Evolutionary conservation across 345 rosid genomes (phyloP).

Genomic region (Aethionema arabicum): DNA sequence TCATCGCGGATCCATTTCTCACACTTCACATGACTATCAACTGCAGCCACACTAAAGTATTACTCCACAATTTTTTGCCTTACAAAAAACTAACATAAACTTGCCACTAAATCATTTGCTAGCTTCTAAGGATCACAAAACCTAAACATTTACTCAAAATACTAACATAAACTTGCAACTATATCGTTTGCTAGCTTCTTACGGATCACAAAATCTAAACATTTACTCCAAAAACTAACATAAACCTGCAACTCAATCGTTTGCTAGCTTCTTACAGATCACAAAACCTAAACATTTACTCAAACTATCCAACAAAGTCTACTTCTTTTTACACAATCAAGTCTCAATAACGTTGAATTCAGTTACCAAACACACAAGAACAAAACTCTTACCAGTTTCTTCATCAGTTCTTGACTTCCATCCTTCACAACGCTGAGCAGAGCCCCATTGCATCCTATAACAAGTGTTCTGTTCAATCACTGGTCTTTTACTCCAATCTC

Average conservation of each 20-base stretch:
- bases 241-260: neutral
- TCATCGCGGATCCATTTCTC: constrained; percentile 96
- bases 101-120: neutral
- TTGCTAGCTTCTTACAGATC: constrained; percentile 4
- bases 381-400: constrained; percentile 63
- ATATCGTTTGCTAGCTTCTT: constrained; percentile 6
- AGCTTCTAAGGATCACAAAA: constrained; percentile 11
- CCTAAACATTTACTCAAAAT: neutral
- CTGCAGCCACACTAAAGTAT: constrained; percentile 47
- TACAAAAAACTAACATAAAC: neutral
- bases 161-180: neutral
- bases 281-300: constrained; percentile 8
- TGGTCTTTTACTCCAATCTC: constrained; percentile 84
- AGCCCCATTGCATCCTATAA: constrained; percentile 94
- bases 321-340: neutral
- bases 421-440: constrained; percentile 79
- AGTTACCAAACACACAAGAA: constrained; percentile 7
- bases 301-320: constrained; percentile 9
- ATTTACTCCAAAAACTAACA: constrained; percentile 8
- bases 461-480: constrained; percentile 97
- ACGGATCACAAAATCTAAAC: constrained; percentile 3
- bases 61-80: constrained; percentile 3
- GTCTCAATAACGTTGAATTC: neutral
- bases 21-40: constrained; percentile 85
- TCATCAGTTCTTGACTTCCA: constrained; percentile 75